Conservation (phyloP, 345 rosid species). For the Linum trigynum region DNA sequence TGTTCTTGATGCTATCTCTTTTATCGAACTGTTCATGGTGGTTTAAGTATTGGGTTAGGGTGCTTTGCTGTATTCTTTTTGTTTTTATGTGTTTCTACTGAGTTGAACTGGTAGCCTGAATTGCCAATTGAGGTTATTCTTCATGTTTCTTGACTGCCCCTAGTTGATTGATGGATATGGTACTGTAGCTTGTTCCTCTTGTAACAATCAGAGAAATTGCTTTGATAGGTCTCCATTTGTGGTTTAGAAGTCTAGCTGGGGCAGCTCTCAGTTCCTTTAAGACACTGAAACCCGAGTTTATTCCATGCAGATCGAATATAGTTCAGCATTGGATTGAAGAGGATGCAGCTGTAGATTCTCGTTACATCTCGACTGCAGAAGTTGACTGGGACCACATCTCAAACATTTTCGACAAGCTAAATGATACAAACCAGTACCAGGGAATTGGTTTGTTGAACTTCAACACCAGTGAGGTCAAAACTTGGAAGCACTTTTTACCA, state of each 20-base stretch:
- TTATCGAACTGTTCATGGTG: neutral
- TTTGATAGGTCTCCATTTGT: neutral
- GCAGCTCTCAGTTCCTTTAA: neutral
- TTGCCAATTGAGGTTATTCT: neutral
- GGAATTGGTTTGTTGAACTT: slow-evolving; percentile 75
- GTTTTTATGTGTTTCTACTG: neutral
- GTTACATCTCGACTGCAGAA: slow-evolving; percentile 45
- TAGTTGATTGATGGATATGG: too few relatives aligned
- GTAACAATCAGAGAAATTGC: too few relatives aligned
- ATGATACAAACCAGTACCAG: slow-evolving; percentile 37
- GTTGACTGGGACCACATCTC: slow-evolving; percentile 59
- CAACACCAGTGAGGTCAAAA: slow-evolving; percentile 44
- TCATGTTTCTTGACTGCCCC: neutral
- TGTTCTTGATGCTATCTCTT: neutral
- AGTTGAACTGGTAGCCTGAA: neutral
- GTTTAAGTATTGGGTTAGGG: neutral
- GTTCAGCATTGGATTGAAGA: slow-evolving; percentile 43
- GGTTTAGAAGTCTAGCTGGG: neutral
- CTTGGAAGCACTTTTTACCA: slow-evolving; percentile 45
- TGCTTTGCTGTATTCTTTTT: neutral
- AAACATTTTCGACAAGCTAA: slow-evolving; percentile 37
- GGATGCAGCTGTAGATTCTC: slow-evolving; percentile 33
- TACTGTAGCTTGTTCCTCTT: neutral
- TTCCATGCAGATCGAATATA: slow-evolving; percentile 28
- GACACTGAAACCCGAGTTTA: slow-evolving; percentile 14